Evolutionary conservation across 345 rosid genomes (phyloP), one percentile per base, ranked within the genome.

Genomic region (Hibiscus trionum): DNA sequence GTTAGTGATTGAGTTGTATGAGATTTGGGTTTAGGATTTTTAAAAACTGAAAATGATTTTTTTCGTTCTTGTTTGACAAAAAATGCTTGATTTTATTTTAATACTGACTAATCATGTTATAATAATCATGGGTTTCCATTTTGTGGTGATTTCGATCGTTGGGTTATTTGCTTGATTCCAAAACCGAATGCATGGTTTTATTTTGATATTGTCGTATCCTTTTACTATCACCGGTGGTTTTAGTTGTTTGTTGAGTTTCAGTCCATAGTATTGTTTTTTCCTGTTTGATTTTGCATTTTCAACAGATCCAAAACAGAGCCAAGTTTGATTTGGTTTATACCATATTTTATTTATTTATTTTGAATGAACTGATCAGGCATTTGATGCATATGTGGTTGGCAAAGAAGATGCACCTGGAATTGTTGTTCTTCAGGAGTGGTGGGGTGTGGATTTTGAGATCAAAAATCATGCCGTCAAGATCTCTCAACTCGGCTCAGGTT

Each of bases 361-460:
- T 57, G 11, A 19, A 35, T 73, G 26, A 65, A 11, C 58, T 71
- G 70, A 69, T 70, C 74, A 94, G 98, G 80, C 88, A 21, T 91
- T 92, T 83, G 97, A 94, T 76, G 98, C 96, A 0, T 94, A 88
- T 69, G 90, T 94, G 61, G 89, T 94, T 39, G 97, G 98, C 46
- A 90, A 90, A 86, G 97, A 90, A 21, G 88, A 86, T 57, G 97
- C 93, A 11, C 97, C 97, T 0, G 98, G 98, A 44, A 86, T 92
- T 52, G 93, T 94, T 17, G 97, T 94, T 80, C 78, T 94, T 66
- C 97, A 94, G 66, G 98, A 94, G 77, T 94, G 98, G 98, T 94
- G 98, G 97, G 98, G 97, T 65, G 95, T 91, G 79, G 98, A 94
- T 76, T 94, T 78, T 61, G 97, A 94, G 86, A 82, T 91, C 84